A percentile compares a stretch with the other conserved stretches of the same genome.
Conservation (phyloP, 2,329 filamentous ascomycete genomes). For the Epichloe coenophiala region DNA sequence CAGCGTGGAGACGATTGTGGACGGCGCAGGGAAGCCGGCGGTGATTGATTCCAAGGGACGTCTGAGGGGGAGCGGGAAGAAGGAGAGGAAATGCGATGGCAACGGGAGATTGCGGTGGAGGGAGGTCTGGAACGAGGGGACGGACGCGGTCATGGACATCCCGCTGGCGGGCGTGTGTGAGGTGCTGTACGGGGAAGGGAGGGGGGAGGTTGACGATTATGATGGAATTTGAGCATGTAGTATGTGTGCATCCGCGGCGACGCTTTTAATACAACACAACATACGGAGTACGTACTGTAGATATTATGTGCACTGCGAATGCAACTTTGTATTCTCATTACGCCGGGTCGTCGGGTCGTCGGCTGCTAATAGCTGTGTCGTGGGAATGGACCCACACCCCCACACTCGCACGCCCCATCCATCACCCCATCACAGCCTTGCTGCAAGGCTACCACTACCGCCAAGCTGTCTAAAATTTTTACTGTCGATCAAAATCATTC, state of each 20-base stretch:
- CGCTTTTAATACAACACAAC: too few relatives aligned
- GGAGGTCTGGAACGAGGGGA: conserved; percentile 77
- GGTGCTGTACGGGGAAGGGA: conserved; percentile 65
- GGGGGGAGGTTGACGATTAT: conserved; percentile 8
- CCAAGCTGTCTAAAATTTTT: conserved; percentile 8
- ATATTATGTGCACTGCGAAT: too few relatives aligned
- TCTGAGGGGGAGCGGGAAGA: conserved; percentile 24
- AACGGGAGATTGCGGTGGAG: conserved; percentile 52
- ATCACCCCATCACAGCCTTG: conserved; percentile 10
- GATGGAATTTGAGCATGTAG: not conserved
- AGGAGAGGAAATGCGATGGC: conserved; percentile 23
- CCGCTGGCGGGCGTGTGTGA: conserved; percentile 91
- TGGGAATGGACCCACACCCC: conserved; percentile 3
- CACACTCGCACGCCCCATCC: too few relatives aligned
- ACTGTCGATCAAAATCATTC: not conserved
- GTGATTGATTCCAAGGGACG: conserved; percentile 60
- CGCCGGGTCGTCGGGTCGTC: too few relatives aligned
- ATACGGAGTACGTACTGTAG: too few relatives aligned
- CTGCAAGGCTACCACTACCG: conserved; percentile 8
- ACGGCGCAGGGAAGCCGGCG: conserved; percentile 77
- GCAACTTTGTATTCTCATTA: too few relatives aligned
- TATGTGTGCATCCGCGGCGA: too few relatives aligned
- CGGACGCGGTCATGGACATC: conserved; percentile 94
- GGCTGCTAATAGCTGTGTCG: not conserved
- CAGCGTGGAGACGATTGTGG: conserved; percentile 79